phyloP scores from a whole-genome alignment of 1,284 basidiomycete genomes.

The Microbotryum violaceum region DNA sequence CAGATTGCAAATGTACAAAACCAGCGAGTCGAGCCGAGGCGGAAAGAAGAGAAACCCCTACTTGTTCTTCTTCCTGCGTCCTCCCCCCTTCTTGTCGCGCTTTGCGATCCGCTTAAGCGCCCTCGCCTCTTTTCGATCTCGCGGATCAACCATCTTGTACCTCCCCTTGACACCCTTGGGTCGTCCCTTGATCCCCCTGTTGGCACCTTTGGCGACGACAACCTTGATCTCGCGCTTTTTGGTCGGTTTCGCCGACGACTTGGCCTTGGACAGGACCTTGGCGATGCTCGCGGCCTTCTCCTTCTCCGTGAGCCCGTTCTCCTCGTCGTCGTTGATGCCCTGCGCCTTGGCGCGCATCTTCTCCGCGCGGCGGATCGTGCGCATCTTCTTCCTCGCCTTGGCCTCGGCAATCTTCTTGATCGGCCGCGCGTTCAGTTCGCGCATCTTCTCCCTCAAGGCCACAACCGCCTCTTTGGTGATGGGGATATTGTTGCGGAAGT shows the following conservation, averaged over 20 bases:
- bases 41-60: background rate
- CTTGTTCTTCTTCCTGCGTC: slow-evolving; percentile 30
- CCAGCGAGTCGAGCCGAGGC: too few species aligned
- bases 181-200: slow-evolving; percentile 83
- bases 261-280: slow-evolving; percentile 72
- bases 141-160: slow-evolving; percentile 66
- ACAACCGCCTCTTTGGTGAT: slow-evolving; percentile 92
- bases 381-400: slow-evolving; percentile 93
- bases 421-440: slow-evolving; percentile 89
- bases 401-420: slow-evolving; percentile 99
- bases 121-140: slow-evolving; percentile 35
- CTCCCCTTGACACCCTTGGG: slow-evolving; percentile 87
- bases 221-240: slow-evolving; percentile 72
- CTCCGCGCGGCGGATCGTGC: slow-evolving; percentile 73
- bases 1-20: background rate
- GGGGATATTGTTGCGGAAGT: slow-evolving; percentile 91
- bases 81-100: slow-evolving; percentile 33
- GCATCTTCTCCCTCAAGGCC: slow-evolving; percentile 78
- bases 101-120: slow-evolving; percentile 37
- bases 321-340: slow-evolving; percentile 77
- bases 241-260: slow-evolving; percentile 46
- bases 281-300: slow-evolving; percentile 92
- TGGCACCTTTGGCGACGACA: slow-evolving; percentile 84
- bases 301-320: slow-evolving; percentile 63
- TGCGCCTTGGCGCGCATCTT: slow-evolving; percentile 96